Conservation (phyloP, 139 green algal genomes). For the Chlamydomonas incerta region DNA sequence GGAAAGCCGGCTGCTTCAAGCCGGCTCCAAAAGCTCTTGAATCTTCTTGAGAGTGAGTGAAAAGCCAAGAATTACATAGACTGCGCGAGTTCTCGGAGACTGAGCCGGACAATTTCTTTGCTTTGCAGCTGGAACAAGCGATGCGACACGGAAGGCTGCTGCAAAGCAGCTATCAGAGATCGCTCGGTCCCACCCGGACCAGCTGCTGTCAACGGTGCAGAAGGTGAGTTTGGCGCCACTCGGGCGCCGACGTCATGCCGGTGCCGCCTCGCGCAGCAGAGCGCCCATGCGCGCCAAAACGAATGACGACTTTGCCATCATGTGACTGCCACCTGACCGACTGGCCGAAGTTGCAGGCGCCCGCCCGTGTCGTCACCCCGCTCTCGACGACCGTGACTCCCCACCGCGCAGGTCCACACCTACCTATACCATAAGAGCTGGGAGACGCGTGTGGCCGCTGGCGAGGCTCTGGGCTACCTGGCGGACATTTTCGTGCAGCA, state of each 20-base stretch:
- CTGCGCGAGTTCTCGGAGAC: background rate
- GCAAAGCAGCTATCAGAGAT: conserved; percentile 87
- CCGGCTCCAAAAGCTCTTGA: conserved; percentile 78
- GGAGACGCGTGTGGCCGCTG: conserved; percentile 86
- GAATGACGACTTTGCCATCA: too few relatives aligned
- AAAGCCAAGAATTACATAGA: background rate
- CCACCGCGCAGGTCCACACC: conserved; percentile 64
- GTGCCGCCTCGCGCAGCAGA: background rate
- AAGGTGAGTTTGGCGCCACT: conserved; percentile 61
- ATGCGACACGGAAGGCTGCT: conserved; percentile 79
- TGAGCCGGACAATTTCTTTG: background rate
- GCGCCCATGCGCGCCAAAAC: too few relatives aligned
- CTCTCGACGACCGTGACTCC: too few relatives aligned
- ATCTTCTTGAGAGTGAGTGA: conserved; percentile 77
- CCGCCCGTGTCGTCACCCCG: too few relatives aligned
- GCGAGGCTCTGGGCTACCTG: conserved; percentile 79
- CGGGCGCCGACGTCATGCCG: background rate
- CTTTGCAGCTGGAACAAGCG: conserved; percentile 76
- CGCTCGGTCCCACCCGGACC: conserved; percentile 72
- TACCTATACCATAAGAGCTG: conserved; percentile 80
- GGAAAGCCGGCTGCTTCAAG: conserved; percentile 37
- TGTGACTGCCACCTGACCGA: too few relatives aligned
- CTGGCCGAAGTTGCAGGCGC: too few relatives aligned
- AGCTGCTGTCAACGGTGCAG: conserved; percentile 79
- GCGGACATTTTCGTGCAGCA: conserved; percentile 81